These are phyloP conservation scores for Canavalia ensiformis DNA, from an alignment of 306 rosid genomes.

Conservation along the genomic window DNA sequence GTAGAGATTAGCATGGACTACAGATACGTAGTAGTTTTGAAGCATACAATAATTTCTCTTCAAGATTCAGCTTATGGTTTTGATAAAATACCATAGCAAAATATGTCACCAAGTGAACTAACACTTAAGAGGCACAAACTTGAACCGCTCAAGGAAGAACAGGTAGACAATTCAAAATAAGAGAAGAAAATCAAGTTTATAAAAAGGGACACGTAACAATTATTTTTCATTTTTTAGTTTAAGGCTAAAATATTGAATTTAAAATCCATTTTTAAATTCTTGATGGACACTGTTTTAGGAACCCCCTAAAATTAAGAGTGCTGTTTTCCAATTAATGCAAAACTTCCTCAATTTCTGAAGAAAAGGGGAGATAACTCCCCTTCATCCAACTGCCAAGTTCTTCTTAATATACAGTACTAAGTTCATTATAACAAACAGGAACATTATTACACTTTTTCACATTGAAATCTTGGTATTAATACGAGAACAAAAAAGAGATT, in stretches of 20 bases:
- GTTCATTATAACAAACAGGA: slow-evolving; percentile 39
- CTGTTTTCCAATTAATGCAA: slow-evolving; percentile 7
- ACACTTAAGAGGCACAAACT: not conserved
- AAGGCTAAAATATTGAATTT: slow-evolving; percentile 12
- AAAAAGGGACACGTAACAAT: not conserved
- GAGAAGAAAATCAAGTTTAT: slow-evolving; percentile 5
- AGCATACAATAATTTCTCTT: not conserved
- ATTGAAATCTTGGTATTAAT: not conserved
- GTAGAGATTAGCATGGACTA: too few species aligned
- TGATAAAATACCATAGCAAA: not conserved
- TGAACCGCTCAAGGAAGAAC: not conserved
- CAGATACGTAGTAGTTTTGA: too few species aligned
- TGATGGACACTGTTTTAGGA: not conserved
- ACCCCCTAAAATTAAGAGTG: not conserved
- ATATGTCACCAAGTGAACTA: not conserved
- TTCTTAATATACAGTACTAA: slow-evolving; percentile 14
- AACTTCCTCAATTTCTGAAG: slow-evolving; percentile 17
- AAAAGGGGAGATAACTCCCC: not conserved
- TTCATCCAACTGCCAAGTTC: not conserved
- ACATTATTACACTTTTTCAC: not conserved
- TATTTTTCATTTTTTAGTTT: not conserved
- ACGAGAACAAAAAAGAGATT: not conserved
- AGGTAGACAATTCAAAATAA: not conserved
- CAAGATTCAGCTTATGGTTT: slow-evolving; percentile 8
- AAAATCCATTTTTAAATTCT: not conserved